Evolutionary conservation across 441 rosid species (phyloP), one percentile per base, ranked within the genome.

Genomic region (Populus hybrid): DNA sequence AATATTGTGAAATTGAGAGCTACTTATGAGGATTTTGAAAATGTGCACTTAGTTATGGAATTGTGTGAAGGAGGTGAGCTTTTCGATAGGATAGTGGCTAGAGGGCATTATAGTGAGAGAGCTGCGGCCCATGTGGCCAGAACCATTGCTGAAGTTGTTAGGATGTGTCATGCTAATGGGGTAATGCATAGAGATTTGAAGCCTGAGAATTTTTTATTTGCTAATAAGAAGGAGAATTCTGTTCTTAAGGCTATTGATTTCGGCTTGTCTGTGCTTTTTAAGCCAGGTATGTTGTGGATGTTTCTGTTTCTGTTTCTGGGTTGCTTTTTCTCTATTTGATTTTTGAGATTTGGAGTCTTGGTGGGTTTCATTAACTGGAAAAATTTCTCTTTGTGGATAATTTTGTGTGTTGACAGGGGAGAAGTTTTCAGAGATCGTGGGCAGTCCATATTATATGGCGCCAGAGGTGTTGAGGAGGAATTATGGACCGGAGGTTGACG

Each of bases 381-480:
- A 33, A 35, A 24, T 2, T 68, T 31, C 4, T 5, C 6, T 35
- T 36, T 12, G 36, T 50, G 36, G 74, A 6, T 45, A 45, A 20
- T 66, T 61, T 11, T 33, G 12, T n/a, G 31, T 26, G 23, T 20
- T 75, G 23, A 77, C 81, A 95, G 98, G 97, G 65, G 95, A 93
- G 84, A 86, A 73, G 73, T 95, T 95, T 79, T 77, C 94, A 1
- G 99, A 93, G 90, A 95, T 95, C 66, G 99, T 95, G 31, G 99
- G 99, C 71, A 95, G 99, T 87, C 99, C 98, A 11, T 95, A 89
- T 76, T 92, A 95, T 83, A 95, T 95, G 99, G 99, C 99, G 36
- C 99, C 98, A 1, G 99, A 93, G 82, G 99, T 93, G 29, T 79
- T 95, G 88, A 93, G 88, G 88, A 85, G 95, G 75, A 93, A 91